Percentiles rank a stretch among this genome's conserved stretches.
Evolutionary conservation across 495 filamentous ascomycete species (phyloP).

Genomic region (Lasiosphaeris hirsuta): DNA sequence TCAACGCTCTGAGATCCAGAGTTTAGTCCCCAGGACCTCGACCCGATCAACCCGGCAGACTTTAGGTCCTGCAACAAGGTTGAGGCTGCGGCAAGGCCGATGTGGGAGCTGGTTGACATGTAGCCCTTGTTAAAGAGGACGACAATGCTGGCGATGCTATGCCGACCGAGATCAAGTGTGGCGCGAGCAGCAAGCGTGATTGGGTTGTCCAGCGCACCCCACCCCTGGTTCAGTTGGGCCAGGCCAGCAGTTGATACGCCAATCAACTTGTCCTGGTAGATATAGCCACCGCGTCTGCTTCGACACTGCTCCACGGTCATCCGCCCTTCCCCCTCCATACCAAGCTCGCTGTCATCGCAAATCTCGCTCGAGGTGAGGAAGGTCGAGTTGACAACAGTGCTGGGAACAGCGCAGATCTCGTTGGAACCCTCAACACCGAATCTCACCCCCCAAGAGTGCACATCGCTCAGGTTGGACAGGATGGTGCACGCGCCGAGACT

Average conservation of each 20-base stretch:
- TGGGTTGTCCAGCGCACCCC: conserved; percentile 5
- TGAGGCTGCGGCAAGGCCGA: conserved; percentile 14
- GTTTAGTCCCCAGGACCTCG: conserved; percentile 18
- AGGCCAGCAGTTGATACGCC: neutral
- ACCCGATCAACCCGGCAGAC: conserved; percentile 6
- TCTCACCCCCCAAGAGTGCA: too few relatives aligned
- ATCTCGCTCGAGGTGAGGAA: conserved; percentile 9
- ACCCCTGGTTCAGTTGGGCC: conserved; percentile 6
- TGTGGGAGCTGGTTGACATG: conserved; percentile 12
- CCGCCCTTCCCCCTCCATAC: neutral
- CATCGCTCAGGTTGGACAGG: too few relatives aligned
- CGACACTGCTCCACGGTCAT: conserved; percentile 10
- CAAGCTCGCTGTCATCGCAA: conserved; percentile 11
- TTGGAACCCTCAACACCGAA: too few relatives aligned
- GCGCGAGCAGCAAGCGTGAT: conserved; percentile 5
- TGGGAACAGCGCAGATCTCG: conserved; percentile 12
- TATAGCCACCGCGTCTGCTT: conserved; percentile 12
- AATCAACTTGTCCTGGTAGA: neutral
- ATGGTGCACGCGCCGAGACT: too few relatives aligned
- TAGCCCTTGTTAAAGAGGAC: conserved; percentile 14
- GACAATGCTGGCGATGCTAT: conserved; percentile 1
- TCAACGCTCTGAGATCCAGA: conserved; percentile 18
- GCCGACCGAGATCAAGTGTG: conserved; percentile 3
- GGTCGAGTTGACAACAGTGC: conserved; percentile 11
- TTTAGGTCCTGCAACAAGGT: conserved; percentile 12